Evolutionary conservation across 2,329 filamentous ascomycete species (phyloP), one percentile per base, ranked within the genome.

Genomic region (Colletotrichum sansevieriae): DNA sequence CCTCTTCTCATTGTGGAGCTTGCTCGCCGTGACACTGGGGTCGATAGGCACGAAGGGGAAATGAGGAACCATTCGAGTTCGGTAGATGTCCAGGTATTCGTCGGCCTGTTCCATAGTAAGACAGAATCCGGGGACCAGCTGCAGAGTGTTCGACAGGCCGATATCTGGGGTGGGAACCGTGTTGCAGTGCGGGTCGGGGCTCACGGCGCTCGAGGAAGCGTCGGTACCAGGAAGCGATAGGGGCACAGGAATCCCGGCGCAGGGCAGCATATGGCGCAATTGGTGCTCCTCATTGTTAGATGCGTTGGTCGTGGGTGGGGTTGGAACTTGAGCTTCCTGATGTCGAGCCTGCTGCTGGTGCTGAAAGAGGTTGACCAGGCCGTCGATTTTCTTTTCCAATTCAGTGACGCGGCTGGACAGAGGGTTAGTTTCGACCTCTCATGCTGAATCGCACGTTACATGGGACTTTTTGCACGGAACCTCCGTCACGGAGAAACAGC

Each of bases 21-120:
- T 74, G 3, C 72, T 71, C 0, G 79, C 75, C 2, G 75, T 73
- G 0, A 75, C 52, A 3, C 65, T 39, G 0, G 63, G 46, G 0
- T 75, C 65, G 1, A 83, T 64, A 1, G 78, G 75, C 1, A 83
- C 75, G 62, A 83, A 83, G 0, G 81, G 81, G 7, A 78, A 83
- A 41, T 75, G 73, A 0, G 78, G 77, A 12, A 75, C 70, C 56
- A 78, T 78, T 3, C 77, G 71, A 1, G 71, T 72, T 3, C 76
- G 75, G 66, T 83, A 83, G 2, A 75, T 70, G 5, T 74, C 70
- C 2, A 83, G 71, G 8, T 76, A 75, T 1, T 73, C 70, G 3
- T 75, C 70, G 7, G 80, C 81, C 37, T 82, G 75, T 5, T 72
- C 54, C 8, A 75, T 73, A 1, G 77, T 75, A 25, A 83, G 62